Evolutionary conservation across 306 rosid species (phyloP).

Genomic region (Quercus cerris): DNA sequence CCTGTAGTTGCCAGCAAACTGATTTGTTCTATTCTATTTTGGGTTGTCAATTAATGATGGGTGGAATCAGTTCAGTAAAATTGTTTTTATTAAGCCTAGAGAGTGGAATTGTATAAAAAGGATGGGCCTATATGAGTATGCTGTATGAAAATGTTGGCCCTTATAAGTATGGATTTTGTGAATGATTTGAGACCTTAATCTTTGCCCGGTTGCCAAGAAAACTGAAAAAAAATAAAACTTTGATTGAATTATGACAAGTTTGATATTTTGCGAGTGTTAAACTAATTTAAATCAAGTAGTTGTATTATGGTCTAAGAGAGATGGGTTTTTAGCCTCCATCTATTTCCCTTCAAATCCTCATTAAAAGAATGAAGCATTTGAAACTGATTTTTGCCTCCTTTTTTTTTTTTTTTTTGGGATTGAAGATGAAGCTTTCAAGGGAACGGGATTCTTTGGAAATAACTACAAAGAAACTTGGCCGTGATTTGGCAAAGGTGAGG

Average conservation of each 20-base stretch:
- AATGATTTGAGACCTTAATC: background rate
- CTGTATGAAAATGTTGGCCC: background rate
- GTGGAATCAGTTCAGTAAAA: background rate
- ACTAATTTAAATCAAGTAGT: background rate
- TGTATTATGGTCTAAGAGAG: background rate
- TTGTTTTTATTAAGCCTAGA: background rate
- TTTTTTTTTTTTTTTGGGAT: background rate
- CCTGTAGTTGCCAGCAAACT: background rate
- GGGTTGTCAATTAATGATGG: background rate
- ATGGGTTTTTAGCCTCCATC: background rate
- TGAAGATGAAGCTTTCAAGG: slow-evolving; percentile 59
- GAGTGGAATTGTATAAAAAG: background rate
- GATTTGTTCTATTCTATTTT: background rate
- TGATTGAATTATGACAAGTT: background rate
- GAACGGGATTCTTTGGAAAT: slow-evolving; percentile 74
- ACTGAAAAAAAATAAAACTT: background rate
- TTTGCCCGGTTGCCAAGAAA: background rate
- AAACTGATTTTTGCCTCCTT: background rate
- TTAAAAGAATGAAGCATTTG: background rate
- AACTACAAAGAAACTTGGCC: slow-evolving; percentile 69
- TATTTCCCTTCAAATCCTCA: background rate
- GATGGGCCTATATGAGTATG: background rate
- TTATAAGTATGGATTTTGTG: background rate
- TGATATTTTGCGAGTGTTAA: background rate
- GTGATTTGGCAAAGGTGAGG: slow-evolving; percentile 80